Evolutionary conservation across 129 eudicot genomes (phyloP).

Genomic region (Erigeron canadensis): DNA sequence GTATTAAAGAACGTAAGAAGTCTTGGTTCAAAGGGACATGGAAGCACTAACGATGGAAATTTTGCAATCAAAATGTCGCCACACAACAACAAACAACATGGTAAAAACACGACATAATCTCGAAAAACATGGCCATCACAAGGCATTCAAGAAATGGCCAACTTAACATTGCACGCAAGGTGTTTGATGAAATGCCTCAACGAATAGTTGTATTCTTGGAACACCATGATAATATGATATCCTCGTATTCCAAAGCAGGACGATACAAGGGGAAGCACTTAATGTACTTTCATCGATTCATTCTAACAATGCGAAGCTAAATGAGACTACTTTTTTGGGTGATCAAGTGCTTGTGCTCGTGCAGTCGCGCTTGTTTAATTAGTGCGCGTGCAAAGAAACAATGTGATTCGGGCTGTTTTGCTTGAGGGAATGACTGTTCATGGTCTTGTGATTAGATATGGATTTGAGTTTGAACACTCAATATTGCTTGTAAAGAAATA

Average conservation of each 20-base stretch:
- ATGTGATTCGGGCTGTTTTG: conserved; percentile 44
- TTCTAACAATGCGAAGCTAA: conserved; percentile 37
- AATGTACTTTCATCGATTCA: conserved; percentile 52
- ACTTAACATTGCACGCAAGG: conserved; percentile 48
- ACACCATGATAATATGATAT: conserved; percentile 62
- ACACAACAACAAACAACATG: conserved; percentile 5
- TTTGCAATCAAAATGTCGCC: conserved; percentile 17
- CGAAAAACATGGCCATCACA: conserved; percentile 44
- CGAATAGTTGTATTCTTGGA: conserved; percentile 70
- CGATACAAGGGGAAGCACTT: conserved; percentile 44
- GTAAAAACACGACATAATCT: conserved; percentile 8
- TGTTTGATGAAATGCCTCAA: conserved; percentile 63
- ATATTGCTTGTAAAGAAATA: conserved; percentile 40
- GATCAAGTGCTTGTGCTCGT: conserved; percentile 54
- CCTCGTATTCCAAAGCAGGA: conserved; percentile 54
- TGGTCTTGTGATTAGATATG: conserved; percentile 46
- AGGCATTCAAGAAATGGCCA: conserved; percentile 32
- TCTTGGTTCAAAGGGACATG: conserved; percentile 11
- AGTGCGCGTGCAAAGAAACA: conserved; percentile 36
- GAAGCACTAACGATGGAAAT: conserved; percentile 32
- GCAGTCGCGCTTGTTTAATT: conserved; percentile 15
- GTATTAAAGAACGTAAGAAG: background rate
- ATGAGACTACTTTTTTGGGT: conserved; percentile 42
- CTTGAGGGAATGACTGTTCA: conserved; percentile 50
- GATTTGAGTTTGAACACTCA: conserved; percentile 52